Evolutionary conservation across 306 rosid genomes (phyloP).

Genomic region (Glycine soja): DNA sequence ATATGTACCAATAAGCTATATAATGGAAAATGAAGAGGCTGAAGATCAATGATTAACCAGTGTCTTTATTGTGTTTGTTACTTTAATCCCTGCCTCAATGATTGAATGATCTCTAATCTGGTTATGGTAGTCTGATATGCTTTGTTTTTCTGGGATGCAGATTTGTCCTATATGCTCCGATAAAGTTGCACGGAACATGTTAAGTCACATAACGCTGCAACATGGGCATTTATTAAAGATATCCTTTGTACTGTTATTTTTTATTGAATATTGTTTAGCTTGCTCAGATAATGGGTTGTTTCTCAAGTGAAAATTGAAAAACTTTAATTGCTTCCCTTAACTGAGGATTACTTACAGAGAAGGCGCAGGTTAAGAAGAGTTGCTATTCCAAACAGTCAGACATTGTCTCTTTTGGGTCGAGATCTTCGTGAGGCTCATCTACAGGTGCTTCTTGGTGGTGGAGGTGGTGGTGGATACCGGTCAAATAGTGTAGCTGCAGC

Average conservation of each 20-base stretch:
- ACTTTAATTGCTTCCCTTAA: constrained; percentile 59
- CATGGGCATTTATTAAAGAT: constrained; percentile 95
- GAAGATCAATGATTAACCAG: constrained; percentile 25
- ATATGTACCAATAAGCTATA: constrained; percentile 1
- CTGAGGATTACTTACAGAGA: constrained; percentile 83
- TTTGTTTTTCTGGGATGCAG: constrained; percentile 62
- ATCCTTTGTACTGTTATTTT: constrained; percentile 62
- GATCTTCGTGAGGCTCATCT: constrained; percentile 99
- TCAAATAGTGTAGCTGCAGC: constrained; percentile 53
- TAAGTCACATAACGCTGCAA: constrained; percentile 89
- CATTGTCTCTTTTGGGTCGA: constrained; percentile 73
- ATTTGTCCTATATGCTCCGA: constrained; percentile 93
- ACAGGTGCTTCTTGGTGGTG: constrained; percentile 79
- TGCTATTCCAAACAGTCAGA: constrained; percentile 82
- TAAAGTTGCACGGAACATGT: constrained; percentile 86
- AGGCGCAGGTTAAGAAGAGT: constrained; percentile 86
- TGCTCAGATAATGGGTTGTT: constrained; percentile 19
- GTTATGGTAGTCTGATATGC: constrained; percentile 40
- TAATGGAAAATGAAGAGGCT: neutral
- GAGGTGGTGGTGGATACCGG: constrained; percentile 52
- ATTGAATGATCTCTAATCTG: constrained; percentile 35
- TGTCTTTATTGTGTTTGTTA: constrained; percentile 24
- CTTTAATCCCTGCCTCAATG: constrained; percentile 9
- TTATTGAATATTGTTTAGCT: constrained; percentile 7
- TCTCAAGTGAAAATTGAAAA: constrained; percentile 21